Conservation (phyloP, 1,284 basidiomycete species). For the Porogramme epimiltina region DNA sequence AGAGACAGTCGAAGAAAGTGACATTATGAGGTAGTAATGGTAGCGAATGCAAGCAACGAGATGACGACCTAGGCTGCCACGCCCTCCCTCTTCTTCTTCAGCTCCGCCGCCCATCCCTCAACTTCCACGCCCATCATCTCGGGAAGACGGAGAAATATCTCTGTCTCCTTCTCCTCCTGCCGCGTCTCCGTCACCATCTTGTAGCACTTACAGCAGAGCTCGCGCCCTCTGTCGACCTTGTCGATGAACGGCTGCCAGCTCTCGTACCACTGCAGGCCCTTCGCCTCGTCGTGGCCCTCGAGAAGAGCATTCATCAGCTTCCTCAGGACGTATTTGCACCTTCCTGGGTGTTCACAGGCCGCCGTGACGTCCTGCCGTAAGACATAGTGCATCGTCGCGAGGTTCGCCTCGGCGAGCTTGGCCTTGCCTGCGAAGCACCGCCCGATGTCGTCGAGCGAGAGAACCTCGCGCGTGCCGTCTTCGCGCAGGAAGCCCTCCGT, state of each 20-base stretch:
- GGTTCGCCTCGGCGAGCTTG: slow-evolving; percentile 4
- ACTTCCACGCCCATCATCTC: slow-evolving; percentile 7
- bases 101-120: neutral
- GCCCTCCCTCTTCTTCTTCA: neutral
- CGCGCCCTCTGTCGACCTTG: neutral
- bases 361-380: neutral
- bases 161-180: slow-evolving; percentile 4
- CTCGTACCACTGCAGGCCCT: neutral
- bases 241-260: neutral
- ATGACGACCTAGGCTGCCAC: no score
- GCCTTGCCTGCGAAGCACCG: slow-evolving; percentile 11
- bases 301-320: slow-evolving; percentile 17
- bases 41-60: no score
- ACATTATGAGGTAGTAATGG: no score
- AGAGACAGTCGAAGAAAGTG: no score
- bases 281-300: neutral
- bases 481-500: slow-evolving; percentile 10
- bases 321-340: neutral
- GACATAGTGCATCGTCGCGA: neutral
- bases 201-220: slow-evolving; percentile 5
- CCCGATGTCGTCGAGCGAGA: slow-evolving; percentile 10
- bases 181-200: neutral
- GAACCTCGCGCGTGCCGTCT: slow-evolving; percentile 8
- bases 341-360: neutral
- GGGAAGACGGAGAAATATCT: slow-evolving; percentile 3